Conservation (phyloP, 176 grass and related monocot species). For the Musa itinerans region DNA sequence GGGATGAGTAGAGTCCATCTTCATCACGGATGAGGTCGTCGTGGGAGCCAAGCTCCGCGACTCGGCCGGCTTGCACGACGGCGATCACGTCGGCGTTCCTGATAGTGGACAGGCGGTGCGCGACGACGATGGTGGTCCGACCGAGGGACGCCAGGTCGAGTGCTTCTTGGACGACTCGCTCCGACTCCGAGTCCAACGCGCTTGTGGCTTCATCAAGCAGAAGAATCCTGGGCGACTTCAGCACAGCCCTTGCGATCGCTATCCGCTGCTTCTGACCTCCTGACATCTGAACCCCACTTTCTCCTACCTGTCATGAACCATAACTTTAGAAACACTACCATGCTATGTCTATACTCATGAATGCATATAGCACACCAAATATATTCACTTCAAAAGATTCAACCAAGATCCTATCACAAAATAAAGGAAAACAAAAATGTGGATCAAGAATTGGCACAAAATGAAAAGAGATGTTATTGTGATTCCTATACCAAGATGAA, state of each 20-base stretch:
- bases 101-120: conserved; percentile 41
- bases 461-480: too few species aligned
- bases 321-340: too few species aligned
- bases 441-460: too few species aligned
- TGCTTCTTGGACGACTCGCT: conserved; percentile 47
- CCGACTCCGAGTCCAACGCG: conserved; percentile 44
- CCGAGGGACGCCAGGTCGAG: conserved; percentile 31
- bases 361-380: too few species aligned
- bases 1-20: not conserved
- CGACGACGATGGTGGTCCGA: conserved; percentile 47
- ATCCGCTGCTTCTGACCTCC: conserved; percentile 58
- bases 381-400: too few species aligned
- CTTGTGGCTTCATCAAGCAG: conserved; percentile 58
- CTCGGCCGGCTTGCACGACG: conserved; percentile 22
- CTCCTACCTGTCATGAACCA: conserved; percentile 24
- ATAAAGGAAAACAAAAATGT: too few species aligned
- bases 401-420: too few species aligned
- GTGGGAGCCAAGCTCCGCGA: conserved; percentile 25
- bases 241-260: conserved; percentile 37
- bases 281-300: conserved; percentile 42
- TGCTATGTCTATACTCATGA: too few species aligned
- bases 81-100: conserved; percentile 36
- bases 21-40: conserved; percentile 13
- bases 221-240: conserved; percentile 48
- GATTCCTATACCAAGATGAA: not conserved